Evolutionary conservation across 2,329 filamentous ascomycete genomes (phyloP), one percentile per base, ranked within the genome.

Genomic region (Epicoccum sorghinum): DNA sequence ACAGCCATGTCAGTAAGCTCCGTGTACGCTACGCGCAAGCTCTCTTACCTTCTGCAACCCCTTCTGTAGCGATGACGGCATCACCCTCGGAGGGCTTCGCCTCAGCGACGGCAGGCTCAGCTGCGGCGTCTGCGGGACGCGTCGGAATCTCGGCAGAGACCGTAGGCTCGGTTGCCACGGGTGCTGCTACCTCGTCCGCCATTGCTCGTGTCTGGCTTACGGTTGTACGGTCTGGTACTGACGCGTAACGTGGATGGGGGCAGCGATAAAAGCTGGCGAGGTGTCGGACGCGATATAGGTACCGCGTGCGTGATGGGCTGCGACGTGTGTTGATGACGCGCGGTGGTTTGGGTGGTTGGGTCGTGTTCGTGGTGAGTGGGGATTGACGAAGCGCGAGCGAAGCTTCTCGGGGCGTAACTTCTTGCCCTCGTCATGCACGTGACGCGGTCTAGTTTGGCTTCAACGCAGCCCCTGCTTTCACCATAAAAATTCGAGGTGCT

Each of bases 311-410:
- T 73, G 71, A 74, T 75, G 72, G 58, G 55, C 46, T 59, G 58
- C 46, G 38, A 57, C 45, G 43, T 58, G 57, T 61, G 54, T 58
- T 71, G 72, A 75, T 75, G 73, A 60, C 57, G 65, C 60, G 65
- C 61, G 70, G 70, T 73, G 70, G 63, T 57, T 67, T 61, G 56
- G 68, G 68, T 71, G 65, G 69, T 67, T 63, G 66, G 60, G 60
- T 62, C 49, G 65, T 58, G 62, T 65, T 33, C 59, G 60, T 55
- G 61, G 60, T 67, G 61, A 63, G 67, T 68, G 67, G 56, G 62
- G 58, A 64, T 63, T 59, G 59, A 33, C 55, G 60, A 60, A 54
- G 18, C 18, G 18, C 18, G 62, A 56, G 60, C 60, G 58, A 54
- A 62, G 61, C 57, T 61, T 58, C 58, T 58, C 58, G 60, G 55